Evolutionary conservation across 495 filamentous ascomycete species (phyloP), one percentile per base, ranked within the genome.

Genomic region (Astrothelium macrocarpum): DNA sequence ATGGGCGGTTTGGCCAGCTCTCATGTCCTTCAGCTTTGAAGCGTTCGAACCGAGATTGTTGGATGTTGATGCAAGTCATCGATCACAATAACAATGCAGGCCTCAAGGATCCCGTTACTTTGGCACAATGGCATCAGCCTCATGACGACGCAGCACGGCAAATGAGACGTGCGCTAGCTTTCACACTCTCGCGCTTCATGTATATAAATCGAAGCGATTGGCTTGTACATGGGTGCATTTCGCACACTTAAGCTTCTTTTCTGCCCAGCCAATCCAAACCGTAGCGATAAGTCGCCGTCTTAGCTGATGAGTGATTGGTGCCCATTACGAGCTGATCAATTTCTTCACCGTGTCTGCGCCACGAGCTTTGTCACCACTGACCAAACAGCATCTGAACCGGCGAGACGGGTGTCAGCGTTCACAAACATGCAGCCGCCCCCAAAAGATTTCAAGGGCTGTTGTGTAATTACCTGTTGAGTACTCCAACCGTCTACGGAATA

Each of bases 271-370:
- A 49, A 49, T 3, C 43, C 16, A 16, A 39, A 7, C 7, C 36
- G 16, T 7, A 16, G n/a, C n/a, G 43, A 3, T 18, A 18, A 18
- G n/a, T 9, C 18, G 18, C 3, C 3, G n/a, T 49, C 3, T 20
- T 3, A 5, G 34, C 34, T 39, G 12, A 26, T 28, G 23, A 25
- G 25, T 56, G 49, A 56, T 56, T 56, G 49, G 49, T n/a, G 7
- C 9, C 7, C 7, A 11, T 26, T 29, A 28, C 49, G 20, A 56
- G 49, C 49, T 56, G 49, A 56, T 56, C 25, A 56, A 56, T 56
- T 56, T 56, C 49, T 56, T 56, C 49, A 56, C 49, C 49, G 49
- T 56, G 23, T 56, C 29, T 29, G 49, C 49, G 49, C 49, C 49
- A 56, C 49, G 20, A 56, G 10, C 49, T 56, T 56, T 56, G 49